A percentile compares a stretch with the other conserved stretches of the same genome.
Evolutionary conservation across 768 basidiomycete species (phyloP).

Genomic region (Trametes cingulata): DNA sequence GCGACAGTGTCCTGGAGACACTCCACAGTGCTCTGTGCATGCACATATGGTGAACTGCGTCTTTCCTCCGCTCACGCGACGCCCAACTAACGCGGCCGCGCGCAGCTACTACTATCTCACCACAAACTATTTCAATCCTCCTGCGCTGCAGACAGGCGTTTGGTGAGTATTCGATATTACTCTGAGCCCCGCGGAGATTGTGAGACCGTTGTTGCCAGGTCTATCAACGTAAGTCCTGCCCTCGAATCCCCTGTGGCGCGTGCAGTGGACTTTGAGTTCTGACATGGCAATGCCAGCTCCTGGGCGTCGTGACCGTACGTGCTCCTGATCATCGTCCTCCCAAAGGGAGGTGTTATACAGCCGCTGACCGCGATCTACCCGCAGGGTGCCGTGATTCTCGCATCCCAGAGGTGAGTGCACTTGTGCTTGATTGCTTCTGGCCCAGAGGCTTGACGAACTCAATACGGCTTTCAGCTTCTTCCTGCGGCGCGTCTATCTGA

Average conservation of each 20-base stretch:
- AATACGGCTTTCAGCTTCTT: background rate
- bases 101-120: conserved; percentile 12
- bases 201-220: conserved; percentile 3
- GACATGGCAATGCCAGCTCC: background rate
- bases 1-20: conserved; percentile 10
- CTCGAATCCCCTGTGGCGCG: background rate
- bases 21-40: conserved; percentile 10
- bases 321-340: no score
- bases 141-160: background rate
- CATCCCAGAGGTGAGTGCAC: background rate
- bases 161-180: background rate
- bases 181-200: background rate
- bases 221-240: conserved; percentile 5
- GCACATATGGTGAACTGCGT: conserved; percentile 8
- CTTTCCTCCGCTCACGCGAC: no score
- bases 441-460: no score
- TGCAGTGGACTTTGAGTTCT: background rate
- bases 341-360: background rate
- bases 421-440: no score
- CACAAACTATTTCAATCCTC: conserved; percentile 13
- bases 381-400: background rate
- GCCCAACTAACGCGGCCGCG: background rate
- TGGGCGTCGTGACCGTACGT: conserved; percentile 15
- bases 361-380: background rate
- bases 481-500: conserved; percentile 1